Base-by-base conservation (phyloP, 352 stramenopile species). In the Phytophthora boehmeriae region DNA sequence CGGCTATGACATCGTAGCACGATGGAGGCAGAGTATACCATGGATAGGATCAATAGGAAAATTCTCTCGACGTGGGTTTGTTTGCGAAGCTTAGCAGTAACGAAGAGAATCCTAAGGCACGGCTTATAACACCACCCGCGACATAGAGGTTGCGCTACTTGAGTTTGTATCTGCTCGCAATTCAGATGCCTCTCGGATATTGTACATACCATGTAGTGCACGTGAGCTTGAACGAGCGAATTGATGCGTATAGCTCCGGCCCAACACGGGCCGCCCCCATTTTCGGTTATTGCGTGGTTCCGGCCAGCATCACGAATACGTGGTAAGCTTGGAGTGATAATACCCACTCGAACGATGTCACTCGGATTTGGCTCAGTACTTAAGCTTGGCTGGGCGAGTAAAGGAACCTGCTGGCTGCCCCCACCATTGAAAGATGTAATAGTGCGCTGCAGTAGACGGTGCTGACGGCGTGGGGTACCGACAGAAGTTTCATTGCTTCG, bases 401-500 rank as follows among this genome's bases (percentile, higher is more conserved):
- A 14, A 16, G 42, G 42, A 13, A 48, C 8, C 19, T 48, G 42
- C 17, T 20, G 17, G 2, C 17, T 48, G 11, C 4, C n/a, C n/a
- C 35, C 35, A 19, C 35, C 35, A 19, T 42, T 34, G 20, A 34
- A 48, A 22, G 42, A 48, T 13, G 23, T 16, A 2, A 44, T 16
- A 9, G 11, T 44, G 11, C 13, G 38, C 8, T 17, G 38, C 38
- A 44, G 38, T 17, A 44, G 19, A 11, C 11, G 38, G 19, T 44
- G 38, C 8, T 16, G 13, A 22, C 19, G 38, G 11, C 9, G 14
- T 16, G 20, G n/a, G 9, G 4, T 19, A 22, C 38, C 22, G 38
- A 44, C 16, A 22, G 2, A 44, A 22, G 28, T 53, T 17, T 59
- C 32, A 49, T 14, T 17, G 16, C 63, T 34, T 11, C 42, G 34